phyloP scores from a whole-genome alignment of 192 early-diverging fungal species.

The Backusella tuberculispora region DNA sequence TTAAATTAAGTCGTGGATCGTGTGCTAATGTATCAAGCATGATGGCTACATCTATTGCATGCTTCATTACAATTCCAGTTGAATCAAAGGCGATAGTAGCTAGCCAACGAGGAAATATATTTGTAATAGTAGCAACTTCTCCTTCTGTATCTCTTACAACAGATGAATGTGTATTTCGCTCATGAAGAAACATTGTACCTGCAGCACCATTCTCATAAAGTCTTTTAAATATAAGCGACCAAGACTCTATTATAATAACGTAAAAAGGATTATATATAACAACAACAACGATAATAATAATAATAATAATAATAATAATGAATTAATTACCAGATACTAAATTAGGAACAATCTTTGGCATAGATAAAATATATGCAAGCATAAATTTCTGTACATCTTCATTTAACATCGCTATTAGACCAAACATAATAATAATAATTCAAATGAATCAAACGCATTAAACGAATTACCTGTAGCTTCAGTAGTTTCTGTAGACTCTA shows the following conservation, averaged over 20 bases:
- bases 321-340: background rate
- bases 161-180: background rate
- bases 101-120: constrained; percentile 30
- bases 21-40: constrained; percentile 34
- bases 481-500: background rate
- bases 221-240: constrained; percentile 23
- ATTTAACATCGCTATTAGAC: background rate
- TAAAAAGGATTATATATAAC: background rate
- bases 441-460: background rate
- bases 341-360: constrained; percentile 15
- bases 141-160: background rate
- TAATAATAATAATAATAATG: background rate
- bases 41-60: constrained; percentile 38
- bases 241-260: constrained; percentile 8
- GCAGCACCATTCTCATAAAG: constrained; percentile 15
- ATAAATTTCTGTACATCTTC: constrained; percentile 13
- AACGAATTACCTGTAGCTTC: background rate
- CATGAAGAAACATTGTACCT: constrained; percentile 25
- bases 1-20: constrained; percentile 21
- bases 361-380: constrained; percentile 14
- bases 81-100: constrained; percentile 30
- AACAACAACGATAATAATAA: background rate
- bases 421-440: background rate
- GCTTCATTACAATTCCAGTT: constrained; percentile 28
- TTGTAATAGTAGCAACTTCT: background rate